Evolutionary conservation across 2,329 filamentous ascomycete genomes (phyloP), one percentile per base, ranked within the genome.

Genomic region (Scedosporium dehoogii): DNA sequence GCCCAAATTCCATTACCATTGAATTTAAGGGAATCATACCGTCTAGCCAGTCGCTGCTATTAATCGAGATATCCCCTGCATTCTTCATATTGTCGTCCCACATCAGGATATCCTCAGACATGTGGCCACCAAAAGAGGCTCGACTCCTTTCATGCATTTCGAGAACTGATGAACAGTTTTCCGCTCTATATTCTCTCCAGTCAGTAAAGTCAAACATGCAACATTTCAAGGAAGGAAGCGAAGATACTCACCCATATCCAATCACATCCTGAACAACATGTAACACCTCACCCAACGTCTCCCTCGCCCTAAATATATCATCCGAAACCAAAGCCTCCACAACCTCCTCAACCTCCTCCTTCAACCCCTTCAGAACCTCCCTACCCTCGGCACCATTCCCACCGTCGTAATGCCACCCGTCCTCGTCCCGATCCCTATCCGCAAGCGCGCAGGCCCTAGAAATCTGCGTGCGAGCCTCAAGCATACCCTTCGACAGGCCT

Each of bases 221-320:
- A 42, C 56, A 4, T 3, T 16, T 58, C 29, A 7, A 18, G 2
- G 14, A 33, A 42, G 33, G n/a, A n/a, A 27, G 21, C 6, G 25
- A 10, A 41, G 16, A 23, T 6, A 63, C 65, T 58, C 29, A 66
- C 65, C 60, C 63, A 44, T 66, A 63, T 9, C 62, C 62, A 29
- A 63, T 64, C 27, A 65, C 64, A 41, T 66, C 65, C 44, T 66
- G 65, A 21, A 66, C 64, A 27, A 57, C 29, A 57, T 65, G 65
- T 29, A 66, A 29, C 10, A 61, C 64, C 51, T 65, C 60, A 14
- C 65, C 65, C 48, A 66, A n/a, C 46, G 60, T 23, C 23, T 25
- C 48, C 12, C 64, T 59, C 18, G 62, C 65, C 48, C 48, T 53
- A 4, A n/a, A n/a, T 6, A 58, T 55, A 27, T 63, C 56, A 21